phyloP scores from a whole-genome alignment of 2,329 filamentous ascomycete genomes.

The Colletotrichum kahawae region DNA sequence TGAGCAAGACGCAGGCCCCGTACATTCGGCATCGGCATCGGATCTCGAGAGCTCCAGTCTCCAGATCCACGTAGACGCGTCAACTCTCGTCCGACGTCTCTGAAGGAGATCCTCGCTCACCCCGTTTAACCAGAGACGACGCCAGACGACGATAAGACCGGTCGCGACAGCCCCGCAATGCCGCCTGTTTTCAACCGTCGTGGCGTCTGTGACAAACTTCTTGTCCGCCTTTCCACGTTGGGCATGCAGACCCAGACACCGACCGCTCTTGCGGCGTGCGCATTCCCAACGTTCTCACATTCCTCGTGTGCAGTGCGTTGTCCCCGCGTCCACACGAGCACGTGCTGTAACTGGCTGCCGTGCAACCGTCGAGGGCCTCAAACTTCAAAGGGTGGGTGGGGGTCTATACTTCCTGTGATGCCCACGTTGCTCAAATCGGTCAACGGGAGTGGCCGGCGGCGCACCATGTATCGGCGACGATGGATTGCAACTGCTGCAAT shows the following conservation, averaged over 20 bases:
- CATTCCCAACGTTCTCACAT: not conserved
- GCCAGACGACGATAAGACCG: not conserved
- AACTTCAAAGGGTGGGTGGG: not conserved
- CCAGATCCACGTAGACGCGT: not conserved
- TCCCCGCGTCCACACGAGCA: not conserved
- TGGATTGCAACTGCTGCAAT: not conserved
- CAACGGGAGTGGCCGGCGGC: not conserved
- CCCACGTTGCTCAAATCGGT: not conserved
- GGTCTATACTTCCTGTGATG: not conserved
- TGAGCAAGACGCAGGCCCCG: not conserved
- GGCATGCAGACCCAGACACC: not conserved
- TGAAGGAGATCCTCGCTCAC: not conserved
- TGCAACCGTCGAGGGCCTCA: slow-evolving; percentile 16
- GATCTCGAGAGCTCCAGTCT: not conserved
- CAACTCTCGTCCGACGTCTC: not conserved
- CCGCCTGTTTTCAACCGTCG: not conserved
- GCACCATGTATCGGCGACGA: not conserved
- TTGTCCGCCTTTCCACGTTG: not conserved
- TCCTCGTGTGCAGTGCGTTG: not conserved
- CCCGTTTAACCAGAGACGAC: not conserved
- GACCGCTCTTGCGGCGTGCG: not conserved
- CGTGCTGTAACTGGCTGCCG: slow-evolving; percentile 7
- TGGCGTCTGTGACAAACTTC: not conserved
- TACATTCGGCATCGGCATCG: not conserved
- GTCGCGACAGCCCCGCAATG: not conserved